Evolutionary conservation across 352 stramenopile genomes (phyloP), one percentile per base, ranked within the genome.

Genomic region (Phytopythium sindhum): DNA sequence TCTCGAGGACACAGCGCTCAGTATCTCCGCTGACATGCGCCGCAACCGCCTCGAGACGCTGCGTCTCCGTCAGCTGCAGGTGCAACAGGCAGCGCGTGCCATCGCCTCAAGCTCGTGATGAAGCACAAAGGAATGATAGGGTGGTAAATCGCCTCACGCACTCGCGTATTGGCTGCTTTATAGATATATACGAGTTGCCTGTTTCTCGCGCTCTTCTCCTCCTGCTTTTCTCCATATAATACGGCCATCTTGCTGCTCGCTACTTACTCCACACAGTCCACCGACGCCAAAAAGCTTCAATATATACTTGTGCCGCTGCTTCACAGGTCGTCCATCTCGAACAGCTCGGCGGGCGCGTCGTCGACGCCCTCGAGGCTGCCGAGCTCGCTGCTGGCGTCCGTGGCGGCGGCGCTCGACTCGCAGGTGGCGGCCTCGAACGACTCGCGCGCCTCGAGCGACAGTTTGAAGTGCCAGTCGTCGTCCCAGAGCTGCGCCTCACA

Each of bases 401-500:
- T 79, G 2, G 73, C 76, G 47, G 61, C 77, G 50, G 61, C 44
- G 53, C 69, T 35, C 4, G 73, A 7, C 47, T 51, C 58, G 17
- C 47, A 62, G 19, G 42, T 64, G 26, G 48, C 51, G 4, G 67
- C 68, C 55, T 89, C 75, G 28, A 89, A 86, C 11, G 78, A 85
- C 67, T 91, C 78, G 23, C 82, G 80, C 17, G 74, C 70, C 54
- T 91, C 82, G 11, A 89, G 74, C 29, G 78, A 89, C 47, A 89
- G 77, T 57, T 89, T 89, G 65, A 79, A 89, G 75, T 91, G 78
- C 82, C 80, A 89, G 61, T 82, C 75, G 47, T 91, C 71, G 50
- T 91, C 80, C 75, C 77, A 87, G 19, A 88, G 70, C 31, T 69
- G 63, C 17, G 72, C 76, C 55, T 88, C 72, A 53, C 75, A 81